Evolutionary conservation across 192 early-diverging fungal genomes (phyloP).

Genomic region (Entomortierella beljakovae): DNA sequence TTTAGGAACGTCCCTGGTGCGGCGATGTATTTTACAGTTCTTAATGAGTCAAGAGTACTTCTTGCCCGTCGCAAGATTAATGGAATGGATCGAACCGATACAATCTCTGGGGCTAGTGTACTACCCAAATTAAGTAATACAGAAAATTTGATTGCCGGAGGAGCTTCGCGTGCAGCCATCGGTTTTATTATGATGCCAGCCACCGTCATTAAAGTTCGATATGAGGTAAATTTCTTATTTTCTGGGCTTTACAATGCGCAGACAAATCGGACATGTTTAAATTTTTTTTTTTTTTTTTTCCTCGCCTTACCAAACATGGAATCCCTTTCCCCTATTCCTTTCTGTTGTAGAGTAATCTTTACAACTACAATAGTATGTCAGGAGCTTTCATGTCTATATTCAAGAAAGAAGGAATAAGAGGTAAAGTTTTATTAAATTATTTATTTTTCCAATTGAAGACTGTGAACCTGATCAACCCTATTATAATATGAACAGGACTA

Average conservation of each 20-base stretch:
- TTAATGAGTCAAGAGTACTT: conserved; percentile 72
- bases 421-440: conserved; percentile 28
- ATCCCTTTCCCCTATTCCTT: background rate
- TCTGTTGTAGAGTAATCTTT: conserved; percentile 77
- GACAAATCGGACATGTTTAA: background rate
- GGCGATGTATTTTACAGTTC: conserved; percentile 76
- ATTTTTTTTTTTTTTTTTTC: conserved; percentile 1
- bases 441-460: too few relatives aligned
- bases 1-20: conserved; percentile 75
- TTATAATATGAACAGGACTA: conserved; percentile 61
- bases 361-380: conserved; percentile 79
- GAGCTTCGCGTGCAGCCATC: conserved; percentile 74
- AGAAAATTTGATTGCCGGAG: conserved; percentile 79
- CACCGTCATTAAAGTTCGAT: conserved; percentile 93
- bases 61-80: conserved; percentile 57
- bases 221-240: conserved; percentile 69
- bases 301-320: background rate
- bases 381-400: conserved; percentile 78
- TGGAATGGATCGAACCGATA: conserved; percentile 13
- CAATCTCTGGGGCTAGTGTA: conserved; percentile 14
- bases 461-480: background rate
- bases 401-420: conserved; percentile 72
- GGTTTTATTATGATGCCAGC: conserved; percentile 95
- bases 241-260: background rate
- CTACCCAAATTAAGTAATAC: conserved; percentile 63